Evolutionary conservation across 345 rosid species (phyloP).

Genomic region (Rhizophora apiculata): DNA sequence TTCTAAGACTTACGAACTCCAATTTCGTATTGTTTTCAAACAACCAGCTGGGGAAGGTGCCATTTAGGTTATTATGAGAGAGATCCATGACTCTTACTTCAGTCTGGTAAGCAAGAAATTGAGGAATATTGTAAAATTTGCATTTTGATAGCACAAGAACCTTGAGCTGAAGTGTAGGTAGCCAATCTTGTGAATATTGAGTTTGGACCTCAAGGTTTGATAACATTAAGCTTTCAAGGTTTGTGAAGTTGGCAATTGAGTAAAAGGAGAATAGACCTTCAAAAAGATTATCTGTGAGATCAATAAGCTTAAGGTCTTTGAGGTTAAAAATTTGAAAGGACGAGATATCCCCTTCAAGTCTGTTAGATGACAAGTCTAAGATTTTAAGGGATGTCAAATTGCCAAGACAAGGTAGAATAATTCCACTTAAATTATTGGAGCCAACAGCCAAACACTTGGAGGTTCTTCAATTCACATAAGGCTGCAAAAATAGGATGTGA

Average conservation of each 20-base stretch:
- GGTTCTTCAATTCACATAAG: too few relatives aligned
- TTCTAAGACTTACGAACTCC: too few relatives aligned
- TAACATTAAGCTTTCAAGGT: neutral
- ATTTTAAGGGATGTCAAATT: too few relatives aligned
- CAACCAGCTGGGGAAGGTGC: too few relatives aligned
- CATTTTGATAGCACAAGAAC: neutral
- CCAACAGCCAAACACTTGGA: too few relatives aligned
- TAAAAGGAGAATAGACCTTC: neutral
- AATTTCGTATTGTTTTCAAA: too few relatives aligned
- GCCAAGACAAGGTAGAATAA: too few relatives aligned
- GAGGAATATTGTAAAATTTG: neutral
- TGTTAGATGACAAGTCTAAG: too few relatives aligned
- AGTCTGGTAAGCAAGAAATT: neutral
- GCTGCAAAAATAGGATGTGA: too few relatives aligned
- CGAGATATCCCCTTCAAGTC: neutral
- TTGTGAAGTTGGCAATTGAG: neutral
- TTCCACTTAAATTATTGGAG: too few relatives aligned
- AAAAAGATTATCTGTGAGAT: neutral
- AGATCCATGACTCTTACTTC: too few relatives aligned
- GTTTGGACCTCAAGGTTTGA: neutral
- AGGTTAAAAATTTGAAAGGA: neutral
- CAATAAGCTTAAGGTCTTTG: neutral
- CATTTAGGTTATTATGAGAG: too few relatives aligned
- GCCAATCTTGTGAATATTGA: neutral
- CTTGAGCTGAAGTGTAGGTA: constrained; percentile 1